phyloP scores from a whole-genome alignment of 345 rosid genomes.

The Brassica rapa region DNA sequence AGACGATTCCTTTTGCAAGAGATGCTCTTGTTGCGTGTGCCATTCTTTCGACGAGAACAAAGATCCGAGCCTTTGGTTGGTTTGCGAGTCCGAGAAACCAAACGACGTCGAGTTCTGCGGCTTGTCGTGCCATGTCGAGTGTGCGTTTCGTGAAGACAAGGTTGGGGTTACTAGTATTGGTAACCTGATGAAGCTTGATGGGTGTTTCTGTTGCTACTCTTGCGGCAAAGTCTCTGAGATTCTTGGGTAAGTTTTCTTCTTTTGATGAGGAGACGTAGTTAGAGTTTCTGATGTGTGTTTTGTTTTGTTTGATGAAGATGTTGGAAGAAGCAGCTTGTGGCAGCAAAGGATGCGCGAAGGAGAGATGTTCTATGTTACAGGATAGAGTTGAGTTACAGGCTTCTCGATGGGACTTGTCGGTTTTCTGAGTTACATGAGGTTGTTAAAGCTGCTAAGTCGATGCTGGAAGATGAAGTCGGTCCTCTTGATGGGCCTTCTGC shows the following conservation, averaged over 20 bases:
- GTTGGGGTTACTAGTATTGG: constrained; percentile 64
- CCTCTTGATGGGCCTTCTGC: constrained; percentile 68
- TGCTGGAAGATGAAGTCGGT: constrained; percentile 83
- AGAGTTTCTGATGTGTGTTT: background rate
- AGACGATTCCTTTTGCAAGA: constrained; percentile 85
- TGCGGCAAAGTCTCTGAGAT: constrained; percentile 97
- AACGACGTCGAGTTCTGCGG: constrained; percentile 68
- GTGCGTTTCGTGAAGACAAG: constrained; percentile 80
- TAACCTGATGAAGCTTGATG: constrained; percentile 41
- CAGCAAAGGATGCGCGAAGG: constrained; percentile 89
- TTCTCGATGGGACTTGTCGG: constrained; percentile 71
- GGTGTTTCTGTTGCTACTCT: constrained; percentile 78
- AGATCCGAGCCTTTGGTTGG: constrained; percentile 46
- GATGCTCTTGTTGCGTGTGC: constrained; percentile 97
- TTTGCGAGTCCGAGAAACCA: constrained; percentile 39
- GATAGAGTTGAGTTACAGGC: constrained; percentile 76
- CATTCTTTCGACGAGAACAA: constrained; percentile 84
- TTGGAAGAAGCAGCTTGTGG: constrained; percentile 86
- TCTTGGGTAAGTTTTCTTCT: constrained; percentile 61
- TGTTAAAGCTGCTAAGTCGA: constrained; percentile 68
- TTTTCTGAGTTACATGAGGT: constrained; percentile 71
- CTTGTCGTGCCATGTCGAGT: constrained; percentile 87
- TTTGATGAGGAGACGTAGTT: background rate
- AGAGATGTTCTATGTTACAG: constrained; percentile 82
- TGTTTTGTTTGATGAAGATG: constrained; percentile 44